Conservation (phyloP, 78 protist species). For the Dictyostelium firmibasis region DNA sequence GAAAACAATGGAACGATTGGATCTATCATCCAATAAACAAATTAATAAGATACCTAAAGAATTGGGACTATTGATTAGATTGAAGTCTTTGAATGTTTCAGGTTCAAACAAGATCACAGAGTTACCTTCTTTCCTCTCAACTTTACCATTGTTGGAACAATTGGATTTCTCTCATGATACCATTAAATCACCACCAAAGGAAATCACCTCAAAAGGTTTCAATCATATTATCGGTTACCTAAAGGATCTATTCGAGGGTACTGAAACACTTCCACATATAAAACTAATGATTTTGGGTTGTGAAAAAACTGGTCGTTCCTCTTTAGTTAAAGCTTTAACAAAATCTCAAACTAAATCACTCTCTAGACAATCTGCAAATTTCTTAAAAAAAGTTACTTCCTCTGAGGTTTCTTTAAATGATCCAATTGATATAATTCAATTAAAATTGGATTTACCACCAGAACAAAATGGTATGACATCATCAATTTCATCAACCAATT, state of each 20-base stretch:
- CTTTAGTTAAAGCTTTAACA: conserved; percentile 15
- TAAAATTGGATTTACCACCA: conserved; percentile 38
- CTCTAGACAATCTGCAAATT: neutral
- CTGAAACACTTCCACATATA: conserved; percentile 9
- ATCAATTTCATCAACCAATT: neutral
- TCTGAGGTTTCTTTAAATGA: neutral
- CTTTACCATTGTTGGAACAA: neutral
- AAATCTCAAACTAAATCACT: conserved; percentile 22
- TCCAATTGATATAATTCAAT: conserved; percentile 41
- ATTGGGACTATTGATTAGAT: neutral
- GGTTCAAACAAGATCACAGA: conserved; percentile 37
- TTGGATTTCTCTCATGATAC: conserved; percentile 24
- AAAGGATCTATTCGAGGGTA: conserved; percentile 56
- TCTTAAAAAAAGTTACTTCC: neutral
- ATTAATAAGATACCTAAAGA: conserved; percentile 41
- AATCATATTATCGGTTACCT: conserved; percentile 40
- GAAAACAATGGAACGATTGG: neutral
- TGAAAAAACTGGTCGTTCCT: conserved; percentile 31
- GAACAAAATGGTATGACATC: neutral
- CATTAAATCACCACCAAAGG: conserved; percentile 58
- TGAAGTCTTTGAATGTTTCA: conserved; percentile 29
- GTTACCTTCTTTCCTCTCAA: conserved; percentile 37
- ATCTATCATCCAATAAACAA: conserved; percentile 25
- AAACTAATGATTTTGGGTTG: conserved; percentile 57
- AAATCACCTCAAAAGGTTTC: conserved; percentile 62